Conservation (phyloP, 2,329 filamentous ascomycete genomes). For the Talaromyces atroroseus region DNA sequence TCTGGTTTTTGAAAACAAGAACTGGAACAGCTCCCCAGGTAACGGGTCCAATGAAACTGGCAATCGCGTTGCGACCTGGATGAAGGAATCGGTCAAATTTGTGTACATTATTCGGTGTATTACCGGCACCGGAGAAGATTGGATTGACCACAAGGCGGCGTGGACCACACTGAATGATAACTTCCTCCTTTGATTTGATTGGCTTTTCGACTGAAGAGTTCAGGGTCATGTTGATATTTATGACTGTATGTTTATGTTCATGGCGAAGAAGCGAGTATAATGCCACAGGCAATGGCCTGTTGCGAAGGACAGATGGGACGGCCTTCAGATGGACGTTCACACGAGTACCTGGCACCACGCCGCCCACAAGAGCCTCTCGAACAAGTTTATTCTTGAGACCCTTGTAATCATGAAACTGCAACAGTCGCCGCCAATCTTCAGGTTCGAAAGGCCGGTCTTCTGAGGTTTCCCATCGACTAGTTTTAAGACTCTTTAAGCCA, state of each 20-base stretch:
- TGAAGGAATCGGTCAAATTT: conserved; percentile 92
- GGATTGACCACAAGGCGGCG: conserved; percentile 84
- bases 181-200: conserved; percentile 84
- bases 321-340: conserved; percentile 71
- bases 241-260: conserved; percentile 85
- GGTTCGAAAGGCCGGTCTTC: conserved; percentile 85
- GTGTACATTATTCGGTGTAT: conserved; percentile 92
- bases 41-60: conserved; percentile 81
- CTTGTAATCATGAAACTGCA: conserved; percentile 86
- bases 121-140: conserved; percentile 81
- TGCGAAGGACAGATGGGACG: conserved; percentile 51
- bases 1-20: conserved; percentile 69
- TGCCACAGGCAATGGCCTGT: conserved; percentile 55
- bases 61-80: conserved; percentile 82
- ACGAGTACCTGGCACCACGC: conserved; percentile 74
- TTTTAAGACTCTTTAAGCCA: conserved; percentile 84
- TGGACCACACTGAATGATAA: conserved; percentile 86
- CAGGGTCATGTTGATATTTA: conserved; percentile 86
- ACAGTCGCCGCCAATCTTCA: conserved; percentile 78
- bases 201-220: conserved; percentile 69
- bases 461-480: conserved; percentile 80
- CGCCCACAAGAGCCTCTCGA: conserved; percentile 81
- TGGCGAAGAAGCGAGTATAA: conserved; percentile 86
- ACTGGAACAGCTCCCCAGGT: conserved; percentile 90
- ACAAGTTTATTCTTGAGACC: conserved; percentile 69